phyloP scores from a whole-genome alignment of 164 flowering plant genomes.

The Nymphaea colorata region DNA sequence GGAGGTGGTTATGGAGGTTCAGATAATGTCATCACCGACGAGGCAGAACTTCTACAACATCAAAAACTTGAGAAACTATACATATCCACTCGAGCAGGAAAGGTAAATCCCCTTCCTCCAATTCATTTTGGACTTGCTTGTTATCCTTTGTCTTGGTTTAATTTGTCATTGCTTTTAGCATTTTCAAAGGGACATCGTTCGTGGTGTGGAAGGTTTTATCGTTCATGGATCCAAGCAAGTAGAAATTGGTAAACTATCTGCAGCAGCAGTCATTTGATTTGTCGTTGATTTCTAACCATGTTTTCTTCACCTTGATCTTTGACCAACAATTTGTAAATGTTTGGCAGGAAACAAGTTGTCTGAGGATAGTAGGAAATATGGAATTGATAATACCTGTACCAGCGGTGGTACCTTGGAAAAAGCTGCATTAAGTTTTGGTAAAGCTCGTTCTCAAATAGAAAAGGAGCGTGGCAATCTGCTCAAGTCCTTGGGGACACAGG shows the following conservation, averaged over 20 bases:
- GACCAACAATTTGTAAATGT: neutral
- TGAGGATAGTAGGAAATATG: constrained; percentile 85
- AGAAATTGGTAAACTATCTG: constrained; percentile 55
- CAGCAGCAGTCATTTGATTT: neutral
- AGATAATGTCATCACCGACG: constrained; percentile 43
- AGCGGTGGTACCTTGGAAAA: constrained; percentile 65
- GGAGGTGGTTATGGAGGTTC: constrained; percentile 72
- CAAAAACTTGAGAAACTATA: constrained; percentile 80
- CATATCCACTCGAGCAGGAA: constrained; percentile 79
- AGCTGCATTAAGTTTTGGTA: constrained; percentile 60
- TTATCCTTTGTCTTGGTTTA: neutral
- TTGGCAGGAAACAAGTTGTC: constrained; percentile 72
- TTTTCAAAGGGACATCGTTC: constrained; percentile 85
- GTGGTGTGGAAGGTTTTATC: constrained; percentile 81
- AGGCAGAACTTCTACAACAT: constrained; percentile 60
- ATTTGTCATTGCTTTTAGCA: constrained; percentile 34
- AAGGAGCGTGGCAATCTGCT: constrained; percentile 70
- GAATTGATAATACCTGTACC: constrained; percentile 77
- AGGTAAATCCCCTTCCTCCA: constrained; percentile 32
- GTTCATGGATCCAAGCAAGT: constrained; percentile 86
- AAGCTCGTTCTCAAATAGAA: constrained; percentile 75
- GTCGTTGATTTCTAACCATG: neutral
- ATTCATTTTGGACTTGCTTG: neutral
- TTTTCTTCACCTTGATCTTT: neutral
- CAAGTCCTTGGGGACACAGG: constrained; percentile 92